phyloP scores from a whole-genome alignment of 2,329 filamentous ascomycete genomes.

The Fusarium oxysporum region DNA sequence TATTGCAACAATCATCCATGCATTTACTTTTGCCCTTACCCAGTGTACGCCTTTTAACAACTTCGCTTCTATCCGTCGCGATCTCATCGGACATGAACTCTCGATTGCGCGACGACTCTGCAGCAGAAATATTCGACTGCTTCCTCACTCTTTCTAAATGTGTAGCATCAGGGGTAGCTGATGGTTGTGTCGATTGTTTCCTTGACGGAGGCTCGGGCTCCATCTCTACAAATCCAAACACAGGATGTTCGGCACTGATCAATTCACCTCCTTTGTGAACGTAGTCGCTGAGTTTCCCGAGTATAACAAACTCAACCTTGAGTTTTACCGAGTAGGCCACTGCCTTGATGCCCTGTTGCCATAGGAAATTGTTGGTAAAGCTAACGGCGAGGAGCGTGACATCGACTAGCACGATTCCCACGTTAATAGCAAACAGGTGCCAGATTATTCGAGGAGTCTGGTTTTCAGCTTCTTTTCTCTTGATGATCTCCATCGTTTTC shows the following conservation, averaged over 20 bases:
- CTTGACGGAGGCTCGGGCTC: slow-evolving; percentile 20
- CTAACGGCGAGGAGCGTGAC: slow-evolving; percentile 50
- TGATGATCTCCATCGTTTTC: slow-evolving; percentile 28
- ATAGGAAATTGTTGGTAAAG: slow-evolving; percentile 46
- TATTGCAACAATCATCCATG: background rate
- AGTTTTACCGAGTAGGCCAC: slow-evolving; percentile 53
- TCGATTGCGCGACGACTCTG: slow-evolving; percentile 6
- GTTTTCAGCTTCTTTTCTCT: slow-evolving; percentile 6
- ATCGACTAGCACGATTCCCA: slow-evolving; percentile 58
- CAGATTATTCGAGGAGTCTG: slow-evolving; percentile 30
- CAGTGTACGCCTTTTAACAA: slow-evolving; percentile 5
- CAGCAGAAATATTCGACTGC: slow-evolving; percentile 8
- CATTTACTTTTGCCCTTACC: slow-evolving; percentile 23
- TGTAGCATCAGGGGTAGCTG: background rate
- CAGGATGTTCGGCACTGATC: slow-evolving; percentile 10
- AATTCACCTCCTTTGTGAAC: slow-evolving; percentile 45
- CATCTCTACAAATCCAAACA: slow-evolving; percentile 35
- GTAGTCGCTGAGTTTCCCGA: slow-evolving; percentile 51
- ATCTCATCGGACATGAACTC: background rate
- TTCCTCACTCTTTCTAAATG: slow-evolving; percentile 16
- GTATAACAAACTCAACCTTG: slow-evolving; percentile 52
- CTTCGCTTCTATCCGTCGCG: slow-evolving; percentile 2
- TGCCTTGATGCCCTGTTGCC: slow-evolving; percentile 51
- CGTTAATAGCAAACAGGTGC: slow-evolving; percentile 51
- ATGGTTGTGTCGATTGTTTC: background rate